Conservation (phyloP, 208 protist species). For the Novymonas esmeraldas region DNA sequence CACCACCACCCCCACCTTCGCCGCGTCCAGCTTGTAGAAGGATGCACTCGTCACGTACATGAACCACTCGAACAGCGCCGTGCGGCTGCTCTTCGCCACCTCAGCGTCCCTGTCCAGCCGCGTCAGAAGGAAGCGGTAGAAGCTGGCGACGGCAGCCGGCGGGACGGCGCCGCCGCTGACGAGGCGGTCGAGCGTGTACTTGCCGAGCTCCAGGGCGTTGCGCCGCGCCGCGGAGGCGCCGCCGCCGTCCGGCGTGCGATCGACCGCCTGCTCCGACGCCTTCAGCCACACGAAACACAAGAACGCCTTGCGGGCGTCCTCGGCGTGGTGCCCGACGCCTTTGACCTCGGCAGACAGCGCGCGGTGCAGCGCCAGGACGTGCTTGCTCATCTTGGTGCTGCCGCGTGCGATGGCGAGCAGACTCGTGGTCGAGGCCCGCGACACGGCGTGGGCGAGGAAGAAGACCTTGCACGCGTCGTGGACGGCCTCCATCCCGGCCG, state of each 20-base stretch:
- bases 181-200: slow-evolving; percentile 65
- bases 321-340: slow-evolving; percentile 40
- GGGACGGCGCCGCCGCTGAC: slow-evolving; percentile 58
- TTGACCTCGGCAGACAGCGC: slow-evolving; percentile 40
- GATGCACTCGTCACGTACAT: slow-evolving; percentile 47
- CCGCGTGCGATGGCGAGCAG: slow-evolving; percentile 23
- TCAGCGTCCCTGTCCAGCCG: slow-evolving; percentile 31
- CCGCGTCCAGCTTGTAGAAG: slow-evolving; percentile 42
- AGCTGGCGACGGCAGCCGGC: slow-evolving; percentile 35
- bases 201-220: slow-evolving; percentile 50
- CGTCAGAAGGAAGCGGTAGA: slow-evolving; percentile 44
- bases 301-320: slow-evolving; percentile 44
- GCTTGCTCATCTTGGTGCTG: slow-evolving; percentile 41
- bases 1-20: slow-evolving; percentile 36
- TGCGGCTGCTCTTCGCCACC: slow-evolving; percentile 31
- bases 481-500: slow-evolving; percentile 41
- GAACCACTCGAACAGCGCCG: slow-evolving; percentile 68
- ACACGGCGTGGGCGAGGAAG: slow-evolving; percentile 43
- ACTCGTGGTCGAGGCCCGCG: slow-evolving; percentile 25
- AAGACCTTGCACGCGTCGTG: slow-evolving; percentile 50
- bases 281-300: slow-evolving; percentile 66
- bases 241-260: slow-evolving; percentile 8
- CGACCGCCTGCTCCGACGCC: slow-evolving; percentile 42
- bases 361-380: slow-evolving; percentile 64
- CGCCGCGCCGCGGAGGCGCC: slow-evolving; percentile 27